Evolutionary conservation across 345 rosid genomes (phyloP), one percentile per base, ranked within the genome.

Genomic region (Raphanus raphanistrum): DNA sequence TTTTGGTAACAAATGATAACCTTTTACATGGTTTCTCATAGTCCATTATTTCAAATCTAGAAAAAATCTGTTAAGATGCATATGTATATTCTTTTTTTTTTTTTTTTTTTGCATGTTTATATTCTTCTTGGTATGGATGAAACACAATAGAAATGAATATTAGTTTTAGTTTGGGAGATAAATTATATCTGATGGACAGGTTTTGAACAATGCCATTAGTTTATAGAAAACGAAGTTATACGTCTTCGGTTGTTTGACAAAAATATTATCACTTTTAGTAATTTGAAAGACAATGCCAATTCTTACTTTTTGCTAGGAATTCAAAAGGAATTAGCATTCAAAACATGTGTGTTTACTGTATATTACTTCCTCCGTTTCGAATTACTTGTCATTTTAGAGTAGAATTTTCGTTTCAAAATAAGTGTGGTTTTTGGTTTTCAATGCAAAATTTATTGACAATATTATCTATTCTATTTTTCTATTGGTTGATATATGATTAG

Each of bases 1-100:
- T 27, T 78, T 58, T 17, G 61, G 75, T 79, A 79, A 79, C 5
- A 68, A 64, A 68, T 68, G 29, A 74, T 68, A 54, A 78, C 28
- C 70, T 73, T 70, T 73, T 68, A 59, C 63, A 11, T 35, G 41
- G 5, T 54, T 36, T 21, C 21, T 74, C 65, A 9, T 55, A 54
- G 67, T 74, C 4, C 48, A 68, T 68, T 61, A 54, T 68, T 68
- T 54, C 21, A 74, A 68, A 69, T 38, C 21, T 21, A 21, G 0
- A 21, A 35, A 71, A 74, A 74, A 79, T 62, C 8, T 78, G 76
- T 43, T 71, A 57, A 64, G 52, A 29, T 15, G 16, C 38, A 57
- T 65, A 12, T 65, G 31, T 4, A 41, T 29, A 59, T 58, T 21
- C 21, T 21, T 21, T 21, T 21, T 1, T 21, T 21, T 21, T 21